These are phyloP conservation scores for Huntiella decipiens DNA, from an alignment of 2,329 filamentous ascomycete species.

Conservation along the genomic window DNA sequence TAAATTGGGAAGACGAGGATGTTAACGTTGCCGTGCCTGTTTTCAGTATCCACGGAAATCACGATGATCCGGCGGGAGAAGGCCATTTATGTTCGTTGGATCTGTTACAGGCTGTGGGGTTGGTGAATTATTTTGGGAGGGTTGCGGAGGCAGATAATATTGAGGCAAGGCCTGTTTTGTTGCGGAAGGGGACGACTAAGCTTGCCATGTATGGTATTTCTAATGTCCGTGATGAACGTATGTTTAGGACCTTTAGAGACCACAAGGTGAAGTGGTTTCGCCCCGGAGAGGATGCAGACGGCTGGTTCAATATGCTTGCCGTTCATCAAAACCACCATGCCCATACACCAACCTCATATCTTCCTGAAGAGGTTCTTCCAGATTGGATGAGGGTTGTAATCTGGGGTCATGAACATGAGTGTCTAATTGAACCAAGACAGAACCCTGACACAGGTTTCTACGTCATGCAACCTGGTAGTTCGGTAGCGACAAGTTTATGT, in stretches of 20 bases:
- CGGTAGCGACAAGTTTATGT: constrained; percentile 80
- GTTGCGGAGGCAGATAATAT: constrained; percentile 89
- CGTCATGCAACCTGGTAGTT: constrained; percentile 95
- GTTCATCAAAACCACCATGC: constrained; percentile 95
- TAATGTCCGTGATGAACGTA: constrained; percentile 85
- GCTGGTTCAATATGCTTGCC: constrained; percentile 93
- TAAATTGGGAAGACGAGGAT: constrained; percentile 94
- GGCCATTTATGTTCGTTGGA: constrained; percentile 84
- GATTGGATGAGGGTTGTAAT: constrained; percentile 80
- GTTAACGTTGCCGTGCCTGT: constrained; percentile 96
- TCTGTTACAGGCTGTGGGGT: constrained; percentile 70
- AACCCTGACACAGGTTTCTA: constrained; percentile 84
- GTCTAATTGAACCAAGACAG: constrained; percentile 61
- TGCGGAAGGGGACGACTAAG: constrained; percentile 88
- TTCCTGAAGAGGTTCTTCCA: constrained; percentile 83
- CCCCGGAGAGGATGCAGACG: constrained; percentile 50
- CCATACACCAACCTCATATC: constrained; percentile 78
- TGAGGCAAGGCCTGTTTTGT: constrained; percentile 69
- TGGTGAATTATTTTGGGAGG: constrained; percentile 91
- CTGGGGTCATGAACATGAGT: constrained; percentile 98
- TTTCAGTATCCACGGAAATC: constrained; percentile 96
- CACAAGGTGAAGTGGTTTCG: constrained; percentile 87
- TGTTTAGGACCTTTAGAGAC: constrained; percentile 86
- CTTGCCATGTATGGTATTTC: constrained; percentile 85
- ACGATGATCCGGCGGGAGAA: constrained; percentile 94